Evolutionary conservation across 768 basidiomycete species (phyloP).

Genomic region (Boletus pseudo-olivaceus): DNA sequence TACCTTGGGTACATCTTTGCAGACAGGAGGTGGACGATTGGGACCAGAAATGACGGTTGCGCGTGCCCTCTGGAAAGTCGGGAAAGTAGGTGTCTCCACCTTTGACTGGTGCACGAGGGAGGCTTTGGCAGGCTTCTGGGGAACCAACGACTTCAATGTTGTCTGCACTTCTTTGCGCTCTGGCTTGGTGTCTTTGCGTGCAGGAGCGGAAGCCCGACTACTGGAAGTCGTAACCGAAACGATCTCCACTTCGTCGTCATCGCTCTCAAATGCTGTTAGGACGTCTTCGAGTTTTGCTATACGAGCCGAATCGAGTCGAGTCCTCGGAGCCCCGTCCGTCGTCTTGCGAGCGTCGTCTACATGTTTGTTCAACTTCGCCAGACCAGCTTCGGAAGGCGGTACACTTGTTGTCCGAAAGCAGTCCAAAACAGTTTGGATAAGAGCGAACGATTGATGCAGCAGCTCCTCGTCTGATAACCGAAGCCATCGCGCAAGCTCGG

Average conservation of each 20-base stretch:
- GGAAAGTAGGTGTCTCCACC: slow-evolving; percentile 37
- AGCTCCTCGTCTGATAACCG: slow-evolving; percentile 91
- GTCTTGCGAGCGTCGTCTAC: slow-evolving; percentile 56
- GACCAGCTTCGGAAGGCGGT: slow-evolving; percentile 49
- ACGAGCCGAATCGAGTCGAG: slow-evolving; percentile 51
- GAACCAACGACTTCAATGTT: slow-evolving; percentile 11
- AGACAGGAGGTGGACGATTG: slow-evolving; percentile 29
- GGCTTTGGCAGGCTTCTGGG: slow-evolving; percentile 15
- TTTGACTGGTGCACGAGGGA: slow-evolving; percentile 28
- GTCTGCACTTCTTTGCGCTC: slow-evolving; percentile 21
- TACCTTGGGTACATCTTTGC: slow-evolving; percentile 4
- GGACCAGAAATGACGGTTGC: slow-evolving; percentile 29
- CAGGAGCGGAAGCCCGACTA: slow-evolving; percentile 11
- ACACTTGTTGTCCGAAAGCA: slow-evolving; percentile 66
- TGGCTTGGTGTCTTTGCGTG: slow-evolving; percentile 11
- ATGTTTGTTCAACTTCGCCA: slow-evolving; percentile 67
- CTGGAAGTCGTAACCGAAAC: slow-evolving; percentile 36
- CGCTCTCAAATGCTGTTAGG: slow-evolving; percentile 62
- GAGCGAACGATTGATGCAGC: slow-evolving; percentile 81
- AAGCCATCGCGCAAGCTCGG: slow-evolving; percentile 81
- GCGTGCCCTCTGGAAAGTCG: slow-evolving; percentile 42
- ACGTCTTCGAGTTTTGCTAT: slow-evolving; percentile 64
- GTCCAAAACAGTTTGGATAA: slow-evolving; percentile 74
- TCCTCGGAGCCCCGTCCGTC: slow-evolving; percentile 43
- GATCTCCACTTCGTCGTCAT: slow-evolving; percentile 57